Conservation (phyloP, 2,329 filamentous ascomycete genomes). For the Penicillium corylophilum region DNA sequence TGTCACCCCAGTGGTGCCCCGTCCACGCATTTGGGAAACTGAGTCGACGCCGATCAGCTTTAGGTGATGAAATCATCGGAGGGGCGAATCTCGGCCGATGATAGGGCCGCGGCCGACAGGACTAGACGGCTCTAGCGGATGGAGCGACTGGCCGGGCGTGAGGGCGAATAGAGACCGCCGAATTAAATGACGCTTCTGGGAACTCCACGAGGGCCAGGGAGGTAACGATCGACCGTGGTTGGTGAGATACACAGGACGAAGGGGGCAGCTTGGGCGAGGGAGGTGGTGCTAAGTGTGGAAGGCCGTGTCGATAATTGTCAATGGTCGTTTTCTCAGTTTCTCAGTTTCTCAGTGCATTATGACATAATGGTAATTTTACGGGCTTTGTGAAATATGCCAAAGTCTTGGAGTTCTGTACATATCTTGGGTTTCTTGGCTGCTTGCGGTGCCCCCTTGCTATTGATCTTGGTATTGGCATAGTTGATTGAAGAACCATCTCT, state of each 20-base stretch:
- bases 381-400: conserved; percentile 4
- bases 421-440: conserved; percentile 15
- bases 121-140: conserved; percentile 15
- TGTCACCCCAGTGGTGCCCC: neutral
- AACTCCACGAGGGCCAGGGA: conserved; percentile 16
- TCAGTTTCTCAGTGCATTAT: neutral
- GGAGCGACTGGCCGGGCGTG: conserved; percentile 8
- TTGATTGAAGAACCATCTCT: neutral
- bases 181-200: conserved; percentile 28
- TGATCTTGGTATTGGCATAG: neutral
- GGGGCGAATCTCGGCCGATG: conserved; percentile 9
- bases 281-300: conserved; percentile 8
- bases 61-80: conserved; percentile 22
- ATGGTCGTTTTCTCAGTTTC: no score
- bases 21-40: neutral
- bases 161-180: conserved; percentile 13
- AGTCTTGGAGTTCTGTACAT: conserved; percentile 17
- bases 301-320: conserved; percentile 12
- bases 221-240: conserved; percentile 21
- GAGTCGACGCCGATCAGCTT: conserved; percentile 11
- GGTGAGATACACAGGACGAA: conserved; percentile 17
- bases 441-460: conserved; percentile 23
- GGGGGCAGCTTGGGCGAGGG: conserved; percentile 24
- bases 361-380: conserved; percentile 14
- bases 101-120: conserved; percentile 18